Evolutionary conservation across 495 filamentous ascomycete genomes (phyloP).

Genomic region (Penicillium parvum): DNA sequence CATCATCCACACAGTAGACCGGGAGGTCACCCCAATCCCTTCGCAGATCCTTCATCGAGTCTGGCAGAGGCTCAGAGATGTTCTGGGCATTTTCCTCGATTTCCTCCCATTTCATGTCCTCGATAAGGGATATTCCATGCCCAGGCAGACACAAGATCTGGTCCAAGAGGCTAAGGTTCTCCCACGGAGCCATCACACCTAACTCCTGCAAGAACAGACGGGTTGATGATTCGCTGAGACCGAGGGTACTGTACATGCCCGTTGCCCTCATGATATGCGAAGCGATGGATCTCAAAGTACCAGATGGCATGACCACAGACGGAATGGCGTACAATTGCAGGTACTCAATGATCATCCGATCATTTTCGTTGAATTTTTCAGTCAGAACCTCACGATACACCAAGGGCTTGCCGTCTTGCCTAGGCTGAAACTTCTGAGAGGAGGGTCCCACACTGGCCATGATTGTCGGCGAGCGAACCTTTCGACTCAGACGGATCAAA

Average conservation of each 20-base stretch:
- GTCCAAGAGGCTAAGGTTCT: constrained; percentile 62
- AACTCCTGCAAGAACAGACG: constrained; percentile 81
- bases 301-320: constrained; percentile 47
- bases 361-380: constrained; percentile 35
- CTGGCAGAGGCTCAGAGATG: constrained; percentile 27
- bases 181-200: constrained; percentile 77
- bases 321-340: constrained; percentile 56
- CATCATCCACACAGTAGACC: constrained; percentile 81
- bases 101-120: constrained; percentile 32
- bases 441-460: constrained; percentile 51
- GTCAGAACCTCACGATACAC: constrained; percentile 40
- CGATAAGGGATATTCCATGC: constrained; percentile 33
- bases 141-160: constrained; percentile 59
- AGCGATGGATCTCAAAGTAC: constrained; percentile 55
- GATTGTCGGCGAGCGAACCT: constrained; percentile 53
- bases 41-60: constrained; percentile 56
- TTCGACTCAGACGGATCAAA: constrained; percentile 64
- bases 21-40: constrained; percentile 65
- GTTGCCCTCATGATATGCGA: constrained; percentile 69
- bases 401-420: constrained; percentile 28
- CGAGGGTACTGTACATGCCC: constrained; percentile 59
- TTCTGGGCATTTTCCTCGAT: constrained; percentile 25
- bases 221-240: constrained; percentile 51
- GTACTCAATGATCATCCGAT: constrained; percentile 61
- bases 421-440: constrained; percentile 33